Conservation (phyloP, 352 stramenopile species). For the Aphanomyces euteiches region DNA sequence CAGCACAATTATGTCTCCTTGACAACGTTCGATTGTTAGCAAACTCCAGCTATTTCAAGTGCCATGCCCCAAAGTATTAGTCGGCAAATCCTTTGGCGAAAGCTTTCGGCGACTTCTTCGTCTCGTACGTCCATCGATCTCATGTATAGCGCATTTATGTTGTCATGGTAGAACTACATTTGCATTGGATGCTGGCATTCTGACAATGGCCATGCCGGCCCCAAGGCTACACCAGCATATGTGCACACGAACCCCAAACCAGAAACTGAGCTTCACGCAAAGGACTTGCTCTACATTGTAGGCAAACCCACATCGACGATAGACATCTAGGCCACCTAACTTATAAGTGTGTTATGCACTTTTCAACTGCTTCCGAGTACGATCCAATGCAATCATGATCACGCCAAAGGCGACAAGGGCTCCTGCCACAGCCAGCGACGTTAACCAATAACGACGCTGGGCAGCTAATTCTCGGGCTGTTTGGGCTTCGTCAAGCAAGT, state of each 20-base stretch:
- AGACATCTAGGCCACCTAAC: not conserved
- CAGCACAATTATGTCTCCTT: not conserved
- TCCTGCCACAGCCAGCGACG: not conserved
- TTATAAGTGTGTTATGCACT: slow-evolving; percentile 1
- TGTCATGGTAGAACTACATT: slow-evolving; percentile 43
- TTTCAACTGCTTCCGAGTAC: not conserved
- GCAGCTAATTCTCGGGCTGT: not conserved
- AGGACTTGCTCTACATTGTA: slow-evolving; percentile 67
- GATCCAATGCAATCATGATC: slow-evolving; percentile 5
- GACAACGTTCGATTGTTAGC: slow-evolving; percentile 31
- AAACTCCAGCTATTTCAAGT: slow-evolving; percentile 67
- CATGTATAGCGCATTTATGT: not conserved
- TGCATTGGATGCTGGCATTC: slow-evolving; percentile 65
- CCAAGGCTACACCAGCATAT: slow-evolving; percentile 53
- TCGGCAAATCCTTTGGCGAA: slow-evolving; percentile 49
- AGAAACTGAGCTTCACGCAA: slow-evolving; percentile 52
- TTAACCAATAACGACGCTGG: not conserved
- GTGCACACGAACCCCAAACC: slow-evolving; percentile 58
- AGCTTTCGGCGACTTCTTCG: slow-evolving; percentile 76
- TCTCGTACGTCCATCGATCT: slow-evolving; percentile 36
- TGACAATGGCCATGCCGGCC: slow-evolving; percentile 29
- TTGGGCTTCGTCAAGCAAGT: not conserved
- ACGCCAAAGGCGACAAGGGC: slow-evolving; percentile 1
- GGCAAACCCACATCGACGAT: slow-evolving; percentile 53
- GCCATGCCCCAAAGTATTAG: slow-evolving; percentile 45